Evolutionary conservation across 1,284 basidiomycete genomes (phyloP), one percentile per base, ranked within the genome.

Genomic region (Butyriboletus appendiculatus): DNA sequence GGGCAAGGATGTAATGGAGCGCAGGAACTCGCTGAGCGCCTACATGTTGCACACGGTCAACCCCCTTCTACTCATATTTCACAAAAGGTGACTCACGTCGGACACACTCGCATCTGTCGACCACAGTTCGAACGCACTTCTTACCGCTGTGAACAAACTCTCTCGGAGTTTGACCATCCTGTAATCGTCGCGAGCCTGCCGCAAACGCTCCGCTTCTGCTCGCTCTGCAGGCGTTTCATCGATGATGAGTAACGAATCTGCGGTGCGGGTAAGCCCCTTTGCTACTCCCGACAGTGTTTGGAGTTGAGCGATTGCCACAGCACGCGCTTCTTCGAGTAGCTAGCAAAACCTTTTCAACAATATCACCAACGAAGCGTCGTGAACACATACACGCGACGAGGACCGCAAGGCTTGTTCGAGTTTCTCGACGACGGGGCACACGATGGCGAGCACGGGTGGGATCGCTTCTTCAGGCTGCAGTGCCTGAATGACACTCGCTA

Each of bases 401-500:
- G 74, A 80, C 57, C 73, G 80, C 22, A 94, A 68, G 0, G 87
- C 84, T 51, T 83, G 79, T 22, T 76, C 76, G 0, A 96, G 73
- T 57, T 84, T 88, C 33, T 84, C 77, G 2, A 93, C 75, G 3
- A 95, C 85, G 0, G 94, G 93, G 45, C 75, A 80, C 7, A 92
- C 80, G 52, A 95, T 89, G 4, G 85, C 86, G 70, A 91, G 84
- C n/a, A 94, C 78, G 0, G 92, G 88, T 1, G 84, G 79, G 26
- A 95, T 85, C 50, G 84, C 90, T 48, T 93, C 86, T 20, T 75
- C 73, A 0, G 91, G 85, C 0, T 88, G 85, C 47, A 96, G 69
- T 0, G 93, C 94, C 63, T 96, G 91, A 42, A 96, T 90, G 2
- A 96, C 92, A 56, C 91, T 94, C 2, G 92, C 86, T 53, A 96